Evolutionary conservation across 2,329 filamentous ascomycete genomes (phyloP).

Genomic region (Fusarium pseudonygamai): DNA sequence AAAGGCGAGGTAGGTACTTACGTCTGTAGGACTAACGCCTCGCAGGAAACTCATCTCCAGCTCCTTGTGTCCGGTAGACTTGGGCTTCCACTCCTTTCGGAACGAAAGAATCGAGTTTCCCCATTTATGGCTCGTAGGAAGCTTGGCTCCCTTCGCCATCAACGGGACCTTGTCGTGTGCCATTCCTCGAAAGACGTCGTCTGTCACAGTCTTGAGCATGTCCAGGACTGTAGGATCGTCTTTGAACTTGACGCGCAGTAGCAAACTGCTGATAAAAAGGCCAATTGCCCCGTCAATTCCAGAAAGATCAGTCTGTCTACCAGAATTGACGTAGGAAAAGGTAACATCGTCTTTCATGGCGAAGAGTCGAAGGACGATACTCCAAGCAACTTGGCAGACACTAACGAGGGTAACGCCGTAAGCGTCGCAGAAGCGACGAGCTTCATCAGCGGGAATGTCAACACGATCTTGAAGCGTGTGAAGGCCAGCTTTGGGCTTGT

Average conservation of each 20-base stretch:
- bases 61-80: background rate
- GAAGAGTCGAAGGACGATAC: background rate
- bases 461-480: background rate
- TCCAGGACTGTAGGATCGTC: background rate
- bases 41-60: background rate
- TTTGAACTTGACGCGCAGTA: background rate
- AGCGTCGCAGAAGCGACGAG: background rate
- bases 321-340: background rate
- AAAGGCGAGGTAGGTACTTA: rapidly evolving
- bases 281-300: background rate
- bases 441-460: background rate
- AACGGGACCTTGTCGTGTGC: background rate
- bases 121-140: background rate
- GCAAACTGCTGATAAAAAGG: background rate
- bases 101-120: background rate
- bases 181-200: background rate
- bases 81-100: background rate
- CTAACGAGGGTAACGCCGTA: background rate
- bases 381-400: background rate
- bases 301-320: background rate
- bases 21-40: background rate
- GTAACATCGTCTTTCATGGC: background rate
- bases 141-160: background rate
- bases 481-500: background rate
- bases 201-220: background rate